Conservation (phyloP, 257 asterid species). For the Przewalskia tangutica region DNA sequence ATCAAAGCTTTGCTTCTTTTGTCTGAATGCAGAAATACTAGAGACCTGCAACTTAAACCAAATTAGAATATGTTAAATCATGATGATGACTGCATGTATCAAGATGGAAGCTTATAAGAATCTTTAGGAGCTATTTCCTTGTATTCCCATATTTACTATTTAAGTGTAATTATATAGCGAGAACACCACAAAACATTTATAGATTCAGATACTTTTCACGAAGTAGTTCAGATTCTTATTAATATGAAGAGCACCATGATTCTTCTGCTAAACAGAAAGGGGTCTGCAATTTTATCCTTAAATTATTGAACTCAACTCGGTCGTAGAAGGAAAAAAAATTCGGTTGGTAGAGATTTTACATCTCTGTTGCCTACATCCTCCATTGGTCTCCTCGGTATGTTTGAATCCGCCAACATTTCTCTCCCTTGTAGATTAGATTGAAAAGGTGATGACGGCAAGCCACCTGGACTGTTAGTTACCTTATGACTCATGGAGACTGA, state of each 20-base stretch:
- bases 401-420: conserved; percentile 32
- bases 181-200: neutral
- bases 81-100: neutral
- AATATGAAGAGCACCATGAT: neutral
- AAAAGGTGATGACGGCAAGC: conserved; percentile 31
- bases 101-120: neutral
- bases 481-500: conserved; percentile 30
- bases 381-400: conserved; percentile 63
- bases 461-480: conserved; percentile 47
- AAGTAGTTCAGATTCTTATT: neutral
- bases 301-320: neutral
- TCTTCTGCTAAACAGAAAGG: neutral
- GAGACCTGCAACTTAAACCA: conserved; percentile 30
- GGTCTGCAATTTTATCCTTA: neutral
- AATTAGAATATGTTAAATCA: neutral
- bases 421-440: conserved; percentile 35
- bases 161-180: neutral
- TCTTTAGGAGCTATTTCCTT: neutral
- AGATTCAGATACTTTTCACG: neutral
- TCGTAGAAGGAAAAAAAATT: neutral
- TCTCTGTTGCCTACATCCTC: conserved; percentile 77
- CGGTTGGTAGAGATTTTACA: conserved; percentile 30
- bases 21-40: conserved; percentile 38
- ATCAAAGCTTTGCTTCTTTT: conserved; percentile 59
- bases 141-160: neutral